Conservation (phyloP, 495 filamentous ascomycete genomes). For the Talaromyces proteolyticus region DNA sequence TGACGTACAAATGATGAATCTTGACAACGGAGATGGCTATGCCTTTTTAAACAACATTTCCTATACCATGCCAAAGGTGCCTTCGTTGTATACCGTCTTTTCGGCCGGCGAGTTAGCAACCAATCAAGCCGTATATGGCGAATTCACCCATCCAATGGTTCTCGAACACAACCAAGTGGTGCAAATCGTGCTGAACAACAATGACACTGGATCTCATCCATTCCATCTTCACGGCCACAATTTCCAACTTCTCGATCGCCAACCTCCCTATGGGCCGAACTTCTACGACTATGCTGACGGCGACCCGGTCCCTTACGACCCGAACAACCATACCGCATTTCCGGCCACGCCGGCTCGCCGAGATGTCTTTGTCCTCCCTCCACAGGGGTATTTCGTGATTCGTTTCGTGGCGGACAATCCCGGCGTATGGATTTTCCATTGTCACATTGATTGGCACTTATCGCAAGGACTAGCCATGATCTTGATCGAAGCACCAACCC, state of each 20-base stretch:
- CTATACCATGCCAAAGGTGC: slow-evolving; percentile 69
- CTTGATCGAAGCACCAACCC: slow-evolving; percentile 43
- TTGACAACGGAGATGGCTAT: slow-evolving; percentile 28
- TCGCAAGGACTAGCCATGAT: slow-evolving; percentile 33
- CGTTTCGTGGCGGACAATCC: slow-evolving; percentile 64
- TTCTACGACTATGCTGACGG: slow-evolving; percentile 25
- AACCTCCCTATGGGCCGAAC: slow-evolving; percentile 31
- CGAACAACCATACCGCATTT: slow-evolving; percentile 29
- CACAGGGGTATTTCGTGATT: slow-evolving; percentile 55
- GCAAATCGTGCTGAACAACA: slow-evolving; percentile 78
- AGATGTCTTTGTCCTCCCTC: slow-evolving; percentile 51
- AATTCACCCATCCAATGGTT: slow-evolving; percentile 63
- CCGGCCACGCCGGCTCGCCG: slow-evolving; percentile 43
- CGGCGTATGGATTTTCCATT: slow-evolving; percentile 54
- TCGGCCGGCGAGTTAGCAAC: slow-evolving; percentile 55
- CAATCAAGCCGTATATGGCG: slow-evolving; percentile 65
- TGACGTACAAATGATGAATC: slow-evolving; percentile 43
- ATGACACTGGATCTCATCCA: slow-evolving; percentile 67
- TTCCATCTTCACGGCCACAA: slow-evolving; percentile 88
- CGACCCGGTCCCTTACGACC: slow-evolving; percentile 33
- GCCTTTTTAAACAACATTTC: slow-evolving; percentile 80
- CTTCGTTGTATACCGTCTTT: slow-evolving; percentile 71
- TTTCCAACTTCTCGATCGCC: slow-evolving; percentile 64
- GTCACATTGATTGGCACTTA: slow-evolving; percentile 66
- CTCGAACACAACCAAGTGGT: slow-evolving; percentile 62